Percentiles rank a stretch among this genome's conserved stretches.
Conservation (phyloP, 306 rosid genomes). For the Pyrus betulifolia region DNA sequence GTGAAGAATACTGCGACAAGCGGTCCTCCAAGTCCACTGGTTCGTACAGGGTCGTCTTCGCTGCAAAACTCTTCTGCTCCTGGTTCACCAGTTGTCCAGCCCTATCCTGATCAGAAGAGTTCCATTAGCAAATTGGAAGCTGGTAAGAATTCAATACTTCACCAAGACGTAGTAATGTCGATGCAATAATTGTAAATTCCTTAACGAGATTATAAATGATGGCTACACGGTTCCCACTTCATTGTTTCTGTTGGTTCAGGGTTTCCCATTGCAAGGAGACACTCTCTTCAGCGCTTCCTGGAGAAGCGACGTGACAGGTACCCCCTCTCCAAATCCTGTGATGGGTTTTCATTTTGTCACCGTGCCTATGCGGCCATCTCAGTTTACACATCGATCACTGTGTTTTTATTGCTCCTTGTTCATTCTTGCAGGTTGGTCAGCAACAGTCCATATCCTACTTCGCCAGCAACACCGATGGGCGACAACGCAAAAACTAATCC, state of each 20-base stretch:
- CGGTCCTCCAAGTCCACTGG: conserved; percentile 31
- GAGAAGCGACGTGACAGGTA: conserved; percentile 66
- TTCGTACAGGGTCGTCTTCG: conserved; percentile 26
- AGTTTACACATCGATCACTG: background rate
- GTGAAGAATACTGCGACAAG: conserved; percentile 33
- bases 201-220: background rate
- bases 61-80: conserved; percentile 35
- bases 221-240: background rate
- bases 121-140: conserved; percentile 60
- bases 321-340: background rate
- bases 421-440: conserved; percentile 39
- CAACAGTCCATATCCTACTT: conserved; percentile 46
- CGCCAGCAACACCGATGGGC: conserved; percentile 18
- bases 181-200: background rate
- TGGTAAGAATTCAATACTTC: conserved; percentile 13
- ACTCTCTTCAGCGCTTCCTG: conserved; percentile 68
- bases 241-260: conserved; percentile 33
- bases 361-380: background rate
- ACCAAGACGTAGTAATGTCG: background rate
- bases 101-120: conserved; percentile 44
- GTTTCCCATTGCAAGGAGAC: conserved; percentile 70
- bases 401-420: background rate
- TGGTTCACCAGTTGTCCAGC: conserved; percentile 37
- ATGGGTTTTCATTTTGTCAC: background rate
- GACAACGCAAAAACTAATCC: conserved; percentile 9